Evolutionary conservation across 306 rosid species (phyloP), one percentile per base, ranked within the genome.

Genomic region (Cicer judaicum): DNA sequence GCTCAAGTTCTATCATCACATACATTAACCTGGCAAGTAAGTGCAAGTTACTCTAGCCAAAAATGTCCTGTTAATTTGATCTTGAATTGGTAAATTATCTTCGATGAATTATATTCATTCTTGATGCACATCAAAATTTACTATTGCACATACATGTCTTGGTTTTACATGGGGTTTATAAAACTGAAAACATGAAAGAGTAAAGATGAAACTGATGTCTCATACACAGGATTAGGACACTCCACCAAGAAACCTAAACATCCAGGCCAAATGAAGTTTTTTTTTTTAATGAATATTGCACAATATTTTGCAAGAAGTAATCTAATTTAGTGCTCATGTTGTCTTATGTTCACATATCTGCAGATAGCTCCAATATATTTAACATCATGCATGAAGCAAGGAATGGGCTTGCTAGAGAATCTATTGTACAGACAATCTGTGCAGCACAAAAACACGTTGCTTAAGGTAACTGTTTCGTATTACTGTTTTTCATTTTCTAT

Each of bases 321-420:
- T 77, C n/a, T 62, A 36, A 48, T 70, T 53, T 74, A 70, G 73
- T 73, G 62, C 84, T 84, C 71, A 54, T 70, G 19, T 48, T 52
- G 67, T 78, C 34, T 49, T 69, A 60, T 80, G 72, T 77, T 79
- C 43, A 64, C 70, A 24, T 78, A 75, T 82, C 78, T 81, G 63
- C 89, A 94, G 98, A 87, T 94, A 82, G 96, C 98, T 88, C 98
- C 98, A 57, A 87, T 94, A 73, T 94, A 94, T 86, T 84, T 91
- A 85, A 74, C 90, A n/a, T 91, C 98, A 2, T 94, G 97, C 89
- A 77, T 82, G 89, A 94, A 91, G 85, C 98, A 91, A 82, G 98
- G 98, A 81, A 85, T 90, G 87, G 87, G 93, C 64, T 84, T 90
- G 86, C 62, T 94, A 82, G 98, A 90, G 87, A 88, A 87, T 73